Percentiles rank a stretch among this genome's conserved stretches.
phyloP scores from a whole-genome alignment of 208 protist genomes.

The Jaenimonas drosophilae region DNA sequence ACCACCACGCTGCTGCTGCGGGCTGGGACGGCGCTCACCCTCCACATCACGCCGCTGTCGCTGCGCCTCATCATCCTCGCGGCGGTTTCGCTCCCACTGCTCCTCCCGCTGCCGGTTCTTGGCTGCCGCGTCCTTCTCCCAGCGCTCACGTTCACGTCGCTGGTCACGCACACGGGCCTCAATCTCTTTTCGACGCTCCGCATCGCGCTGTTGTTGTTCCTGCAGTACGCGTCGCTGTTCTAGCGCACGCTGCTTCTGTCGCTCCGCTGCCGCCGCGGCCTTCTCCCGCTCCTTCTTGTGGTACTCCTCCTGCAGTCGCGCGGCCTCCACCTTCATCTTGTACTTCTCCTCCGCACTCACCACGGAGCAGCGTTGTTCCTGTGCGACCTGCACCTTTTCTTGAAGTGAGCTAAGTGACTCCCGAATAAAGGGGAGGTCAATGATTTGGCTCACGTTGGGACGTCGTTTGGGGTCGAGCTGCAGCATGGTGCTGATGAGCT shows the following conservation, averaged over 20 bases:
- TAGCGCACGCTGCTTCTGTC: slow-evolving; percentile 31
- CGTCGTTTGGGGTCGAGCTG: slow-evolving; percentile 71
- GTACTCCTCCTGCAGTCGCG: slow-evolving; percentile 34
- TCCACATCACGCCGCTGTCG: slow-evolving; percentile 14
- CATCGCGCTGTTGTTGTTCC: slow-evolving; percentile 38
- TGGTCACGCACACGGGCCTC: slow-evolving; percentile 67
- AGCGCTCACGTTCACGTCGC: slow-evolving; percentile 24
- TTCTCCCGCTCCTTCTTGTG: slow-evolving; percentile 34
- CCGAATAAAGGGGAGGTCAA: slow-evolving; percentile 67
- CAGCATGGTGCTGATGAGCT: slow-evolving; percentile 77
- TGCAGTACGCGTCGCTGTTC: slow-evolving; percentile 32
- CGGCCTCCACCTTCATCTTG: slow-evolving; percentile 23
- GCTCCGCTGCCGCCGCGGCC: slow-evolving; percentile 21
- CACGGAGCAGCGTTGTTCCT: slow-evolving; percentile 27
- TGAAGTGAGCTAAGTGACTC: slow-evolving; percentile 56
- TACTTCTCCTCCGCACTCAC: slow-evolving; percentile 31
- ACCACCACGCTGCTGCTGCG: slow-evolving; percentile 3
- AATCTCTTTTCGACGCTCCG: slow-evolving; percentile 40
- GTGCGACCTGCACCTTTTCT: slow-evolving; percentile 40
- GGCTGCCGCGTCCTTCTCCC: slow-evolving; percentile 29
- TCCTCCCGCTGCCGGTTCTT: slow-evolving; percentile 47
- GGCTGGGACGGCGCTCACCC: slow-evolving; percentile 7
- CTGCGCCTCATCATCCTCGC: slow-evolving; percentile 26
- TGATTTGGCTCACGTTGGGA: slow-evolving; percentile 74
- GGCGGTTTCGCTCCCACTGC: slow-evolving; percentile 66